These are phyloP conservation scores for Monsonia emarginata DNA, from an alignment of 441 rosid species.

Conservation along the genomic window DNA sequence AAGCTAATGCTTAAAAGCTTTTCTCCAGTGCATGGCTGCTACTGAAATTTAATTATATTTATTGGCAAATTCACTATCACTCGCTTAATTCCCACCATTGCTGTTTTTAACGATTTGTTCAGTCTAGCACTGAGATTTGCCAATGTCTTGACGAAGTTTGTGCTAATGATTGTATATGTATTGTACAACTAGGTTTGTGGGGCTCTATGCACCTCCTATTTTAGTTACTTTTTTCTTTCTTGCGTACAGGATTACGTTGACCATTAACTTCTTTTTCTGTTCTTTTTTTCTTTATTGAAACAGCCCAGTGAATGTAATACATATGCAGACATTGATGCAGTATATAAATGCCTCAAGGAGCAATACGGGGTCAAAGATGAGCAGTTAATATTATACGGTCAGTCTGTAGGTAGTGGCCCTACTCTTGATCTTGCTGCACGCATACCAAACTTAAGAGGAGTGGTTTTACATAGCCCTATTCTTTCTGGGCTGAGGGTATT, in stretches of 20 bases:
- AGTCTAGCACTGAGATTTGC: background rate
- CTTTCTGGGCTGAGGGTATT: constrained; percentile 61
- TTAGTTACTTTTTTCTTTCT: background rate
- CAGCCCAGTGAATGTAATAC: constrained; percentile 64
- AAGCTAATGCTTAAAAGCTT: background rate
- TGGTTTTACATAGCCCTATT: constrained; percentile 54
- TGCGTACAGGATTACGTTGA: background rate
- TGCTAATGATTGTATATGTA: background rate
- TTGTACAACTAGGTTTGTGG: background rate
- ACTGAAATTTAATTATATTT: background rate
- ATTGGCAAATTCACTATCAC: background rate
- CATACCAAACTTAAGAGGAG: constrained; percentile 45
- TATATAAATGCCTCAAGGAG: constrained; percentile 51
- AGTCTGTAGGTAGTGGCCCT: constrained; percentile 69
- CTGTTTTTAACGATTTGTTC: background rate
- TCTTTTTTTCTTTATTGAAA: constrained; percentile 19
- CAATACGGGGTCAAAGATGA: constrained; percentile 48
- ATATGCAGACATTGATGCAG: constrained; percentile 56
- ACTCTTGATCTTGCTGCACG: constrained; percentile 65
- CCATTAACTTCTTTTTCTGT: background rate
- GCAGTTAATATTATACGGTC: constrained; percentile 53
- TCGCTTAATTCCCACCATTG: background rate
- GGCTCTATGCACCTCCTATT: background rate
- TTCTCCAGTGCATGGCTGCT: background rate
- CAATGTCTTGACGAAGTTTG: background rate